Base-by-base conservation (phyloP, 2,329 filamentous ascomycete genomes). In the Falciphora oryzae region DNA sequence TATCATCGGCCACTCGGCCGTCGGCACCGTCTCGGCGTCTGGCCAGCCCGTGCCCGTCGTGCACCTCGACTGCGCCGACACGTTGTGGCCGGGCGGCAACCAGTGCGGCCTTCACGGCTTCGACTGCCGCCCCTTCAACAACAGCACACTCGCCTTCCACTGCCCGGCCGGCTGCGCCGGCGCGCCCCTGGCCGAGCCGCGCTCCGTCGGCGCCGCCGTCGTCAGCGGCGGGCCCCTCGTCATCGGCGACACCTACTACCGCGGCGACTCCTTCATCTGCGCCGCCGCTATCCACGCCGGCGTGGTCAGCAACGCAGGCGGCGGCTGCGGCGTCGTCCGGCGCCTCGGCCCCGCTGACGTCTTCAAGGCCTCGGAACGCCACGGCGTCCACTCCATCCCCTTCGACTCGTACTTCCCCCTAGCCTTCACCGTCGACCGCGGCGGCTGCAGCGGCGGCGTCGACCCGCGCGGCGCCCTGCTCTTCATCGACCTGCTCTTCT, bases 401-500 rank as follows among this genome's bases (percentile, higher is more conserved):
- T 92, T 93, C 70, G 83, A 88, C 61, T 89, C 88, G 0, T 87
- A 85, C 53, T 93, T 93, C 70, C 89, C 89, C 1, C 86, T 86
- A 64, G 85, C 89, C 0, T 92, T 89, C 73, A 83, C 83, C 44
- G 90, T 93, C 69, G n/a, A 32, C 58, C n/a, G 25, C 44, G 27
- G 31, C 27, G 63, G 31, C 28, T 44, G 27, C 22, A n/a, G 57
- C 35, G 57, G 56, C 57, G 29, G 35, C 28, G 32, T 31, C 27
- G 31, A 59, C 27, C 58, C 57, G 57, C 88, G 89, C 3, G 88
- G 91, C 70, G 87, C 88, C 1, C 78, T 96, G 1, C 83, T 97
- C 14, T 89, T 84, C 11, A 83, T 97, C 6, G 94, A 92, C 0
- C 80, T 93, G 27, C 84, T 87, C 65, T 95, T 94, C 69, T 91